Base-by-base conservation (phyloP, 73 alveolate species). In the Uronychia setigera region DNA sequence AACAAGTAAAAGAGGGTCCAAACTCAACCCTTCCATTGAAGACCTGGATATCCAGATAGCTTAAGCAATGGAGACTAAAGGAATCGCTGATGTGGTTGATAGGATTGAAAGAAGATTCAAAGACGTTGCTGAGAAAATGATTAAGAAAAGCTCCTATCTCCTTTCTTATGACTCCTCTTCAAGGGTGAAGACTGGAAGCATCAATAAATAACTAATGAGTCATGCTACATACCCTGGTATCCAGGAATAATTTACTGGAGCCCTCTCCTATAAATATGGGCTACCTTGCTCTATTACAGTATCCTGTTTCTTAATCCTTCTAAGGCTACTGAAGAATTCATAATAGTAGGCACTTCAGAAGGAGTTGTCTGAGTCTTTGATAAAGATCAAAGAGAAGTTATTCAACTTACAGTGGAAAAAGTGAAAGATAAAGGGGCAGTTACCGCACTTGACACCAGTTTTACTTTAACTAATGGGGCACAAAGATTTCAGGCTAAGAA, bases 21-120 rank as follows among this genome's bases (percentile, higher is more conserved):
- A n/a, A n/a, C n/a, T n/a, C n/a, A n/a, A n/a, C n/a, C 67, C 19
- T 19, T 46, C 33, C 1, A 85, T 74, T 9, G 76, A 60, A 57
- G 86, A 59, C 29, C 33, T 14, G 35, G 58, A 29, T 57, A 76
- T 19, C 19, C 5, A 5, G 5, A 46, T 46, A 11, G 67, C 5
- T 19, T 5, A 5, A 5, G 19, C 67, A 46, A 46, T 46, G 67
- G 67, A 46, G 67, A 5, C 5, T 5, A 46, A 46, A 19, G 67
- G 67, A 19, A 46, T 46, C n/a, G 19, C 19, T 19, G 91, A 85
- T 30, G 76, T 85, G 29, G 81, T 85, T 26, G 91, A 85, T 58
- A 85, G 67, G 82, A 85, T 74, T 35, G 91, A 85, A 76, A 26
- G 91, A 32, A 77, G 82, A 29, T 85, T 85, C 78, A 85, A 85